These are phyloP conservation scores for Pestalotiopsis sp. DNA, from an alignment of 2,329 filamentous ascomycete genomes.

Conservation along the genomic window DNA sequence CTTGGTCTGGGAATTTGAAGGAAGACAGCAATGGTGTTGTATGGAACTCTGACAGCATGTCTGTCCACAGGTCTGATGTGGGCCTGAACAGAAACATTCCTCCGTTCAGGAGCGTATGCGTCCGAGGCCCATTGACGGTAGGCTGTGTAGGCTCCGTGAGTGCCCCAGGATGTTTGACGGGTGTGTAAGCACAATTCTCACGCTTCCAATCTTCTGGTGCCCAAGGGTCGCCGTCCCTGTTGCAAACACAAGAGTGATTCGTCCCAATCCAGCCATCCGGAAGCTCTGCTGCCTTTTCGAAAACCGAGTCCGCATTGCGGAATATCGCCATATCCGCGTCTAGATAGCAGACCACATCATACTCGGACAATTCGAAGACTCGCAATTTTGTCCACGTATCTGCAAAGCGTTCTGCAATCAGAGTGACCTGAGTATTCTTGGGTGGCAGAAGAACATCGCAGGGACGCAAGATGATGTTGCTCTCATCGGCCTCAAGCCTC, in stretches of 20 bases:
- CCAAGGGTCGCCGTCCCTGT: slow-evolving; percentile 51
- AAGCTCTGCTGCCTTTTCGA: slow-evolving; percentile 36
- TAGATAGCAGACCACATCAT: slow-evolving; percentile 48
- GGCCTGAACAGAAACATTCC: slow-evolving; percentile 55
- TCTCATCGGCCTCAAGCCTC: slow-evolving; percentile 39
- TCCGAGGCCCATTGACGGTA: slow-evolving; percentile 29
- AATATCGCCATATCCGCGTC: slow-evolving; percentile 55
- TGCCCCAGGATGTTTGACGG: slow-evolving; percentile 37
- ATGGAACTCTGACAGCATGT: slow-evolving; percentile 43
- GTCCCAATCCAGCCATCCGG: slow-evolving; percentile 45
- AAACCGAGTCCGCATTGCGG: slow-evolving; percentile 45
- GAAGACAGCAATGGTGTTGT: slow-evolving; percentile 37
- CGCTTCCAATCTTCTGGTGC: slow-evolving; percentile 49
- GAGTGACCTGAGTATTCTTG: slow-evolving; percentile 34
- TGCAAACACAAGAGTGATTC: slow-evolving; percentile 55
- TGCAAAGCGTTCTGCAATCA: slow-evolving; percentile 52
- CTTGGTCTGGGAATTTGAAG: slow-evolving; percentile 56
- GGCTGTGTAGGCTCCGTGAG: slow-evolving; percentile 35
- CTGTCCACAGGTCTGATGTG: slow-evolving; percentile 35
- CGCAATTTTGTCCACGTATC: slow-evolving; percentile 59
- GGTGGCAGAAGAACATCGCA: slow-evolving; percentile 43
- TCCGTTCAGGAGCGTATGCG: slow-evolving; percentile 50
- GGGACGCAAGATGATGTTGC: slow-evolving; percentile 40
- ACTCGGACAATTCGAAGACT: slow-evolving; percentile 48
- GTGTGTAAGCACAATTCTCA: slow-evolving; percentile 51